phyloP scores from a whole-genome alignment of 371 early-diverging fungal species.

The Mortierella sp. region DNA sequence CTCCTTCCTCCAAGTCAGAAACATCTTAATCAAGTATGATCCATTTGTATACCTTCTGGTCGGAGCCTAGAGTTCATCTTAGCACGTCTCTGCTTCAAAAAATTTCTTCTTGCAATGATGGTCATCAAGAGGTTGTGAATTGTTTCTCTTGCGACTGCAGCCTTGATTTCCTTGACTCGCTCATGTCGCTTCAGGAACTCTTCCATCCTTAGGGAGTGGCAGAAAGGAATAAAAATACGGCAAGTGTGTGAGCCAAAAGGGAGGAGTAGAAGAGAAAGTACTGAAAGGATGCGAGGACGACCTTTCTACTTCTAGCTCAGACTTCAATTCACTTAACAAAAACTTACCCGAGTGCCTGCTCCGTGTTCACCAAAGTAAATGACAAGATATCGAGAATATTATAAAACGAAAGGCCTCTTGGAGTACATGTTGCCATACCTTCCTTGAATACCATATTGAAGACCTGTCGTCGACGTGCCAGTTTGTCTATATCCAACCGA shows the following conservation, averaged over 20 bases:
- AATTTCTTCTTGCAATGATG: slow-evolving; percentile 35
- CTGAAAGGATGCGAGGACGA: background rate
- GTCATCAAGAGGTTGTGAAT: slow-evolving; percentile 41
- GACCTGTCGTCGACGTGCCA: slow-evolving; percentile 47
- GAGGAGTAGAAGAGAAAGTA: too few species aligned
- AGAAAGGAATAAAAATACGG: too few species aligned
- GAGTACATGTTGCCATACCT: slow-evolving; percentile 19
- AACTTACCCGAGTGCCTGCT: slow-evolving; percentile 60
- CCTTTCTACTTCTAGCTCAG: background rate
- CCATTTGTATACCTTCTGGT: slow-evolving; percentile 28
- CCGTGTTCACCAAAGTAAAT: slow-evolving; percentile 58
- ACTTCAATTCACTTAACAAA: background rate
- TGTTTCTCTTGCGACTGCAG: slow-evolving; percentile 43
- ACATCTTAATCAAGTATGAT: background rate
- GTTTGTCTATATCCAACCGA: slow-evolving; percentile 52
- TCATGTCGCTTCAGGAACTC: slow-evolving; percentile 48
- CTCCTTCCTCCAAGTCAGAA: background rate
- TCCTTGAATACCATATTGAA: slow-evolving; percentile 60
- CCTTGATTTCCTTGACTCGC: slow-evolving; percentile 38
- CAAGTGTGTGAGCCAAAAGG: too few species aligned
- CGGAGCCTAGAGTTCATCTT: slow-evolving; percentile 27
- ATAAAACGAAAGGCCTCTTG: slow-evolving; percentile 60
- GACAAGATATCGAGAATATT: slow-evolving; percentile 58
- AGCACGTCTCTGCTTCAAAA: slow-evolving; percentile 31
- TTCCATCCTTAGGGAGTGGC: slow-evolving; percentile 23